Evolutionary conservation across 2,329 filamentous ascomycete genomes (phyloP).

Genomic region (Arthroderma uncinatum): DNA sequence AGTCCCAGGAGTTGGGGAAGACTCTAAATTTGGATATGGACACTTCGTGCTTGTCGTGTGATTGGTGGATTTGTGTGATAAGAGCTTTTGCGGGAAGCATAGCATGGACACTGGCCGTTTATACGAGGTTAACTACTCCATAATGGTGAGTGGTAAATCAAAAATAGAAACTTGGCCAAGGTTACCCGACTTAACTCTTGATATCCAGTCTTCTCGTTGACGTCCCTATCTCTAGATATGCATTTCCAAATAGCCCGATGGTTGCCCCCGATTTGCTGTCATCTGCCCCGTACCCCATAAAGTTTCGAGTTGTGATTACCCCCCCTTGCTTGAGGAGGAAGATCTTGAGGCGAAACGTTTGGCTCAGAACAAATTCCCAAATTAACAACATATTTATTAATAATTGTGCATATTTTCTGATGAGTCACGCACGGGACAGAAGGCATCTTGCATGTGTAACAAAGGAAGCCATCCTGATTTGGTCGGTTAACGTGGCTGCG

Average conservation of each 20-base stretch:
- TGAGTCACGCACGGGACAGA: constrained; percentile 4
- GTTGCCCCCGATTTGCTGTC: not conserved
- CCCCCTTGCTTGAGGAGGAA: not conserved
- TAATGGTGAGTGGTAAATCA: not conserved
- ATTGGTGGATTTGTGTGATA: not conserved
- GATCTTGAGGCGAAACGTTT: not conserved
- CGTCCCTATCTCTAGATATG: not conserved
- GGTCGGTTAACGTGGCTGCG: constrained; percentile 1
- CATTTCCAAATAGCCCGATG: not conserved
- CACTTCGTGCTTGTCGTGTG: not conserved
- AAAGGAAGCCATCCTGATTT: not conserved
- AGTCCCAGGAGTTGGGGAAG: not conserved
- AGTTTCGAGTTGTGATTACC: not conserved
- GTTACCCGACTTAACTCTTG: not conserved
- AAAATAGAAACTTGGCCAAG: constrained; percentile 1
- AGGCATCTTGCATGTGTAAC: constrained; percentile 4
- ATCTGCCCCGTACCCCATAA: not conserved
- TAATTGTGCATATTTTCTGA: constrained; percentile 6
- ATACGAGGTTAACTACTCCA: not conserved
- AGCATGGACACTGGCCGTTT: not conserved
- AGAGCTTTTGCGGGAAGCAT: not conserved
- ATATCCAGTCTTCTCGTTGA: not conserved
- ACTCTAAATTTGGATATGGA: not conserved
- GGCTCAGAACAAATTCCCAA: not conserved
- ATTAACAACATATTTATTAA: constrained; percentile 4